Conservation (phyloP, 1,284 basidiomycete species). For the Phylloboletellus chloephorus region DNA sequence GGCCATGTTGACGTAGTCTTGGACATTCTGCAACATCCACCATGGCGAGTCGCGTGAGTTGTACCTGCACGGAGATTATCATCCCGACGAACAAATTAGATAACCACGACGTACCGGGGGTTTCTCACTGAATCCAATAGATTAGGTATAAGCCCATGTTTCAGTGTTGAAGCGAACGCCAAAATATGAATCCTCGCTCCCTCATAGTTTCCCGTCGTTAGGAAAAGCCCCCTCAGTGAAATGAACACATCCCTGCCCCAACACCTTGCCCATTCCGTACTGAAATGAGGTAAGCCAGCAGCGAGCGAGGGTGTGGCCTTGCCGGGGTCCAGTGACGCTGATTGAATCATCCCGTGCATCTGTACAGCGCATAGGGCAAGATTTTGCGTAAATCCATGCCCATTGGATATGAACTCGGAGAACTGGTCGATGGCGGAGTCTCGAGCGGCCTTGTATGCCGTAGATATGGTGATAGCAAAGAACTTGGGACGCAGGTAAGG, state of each 20-base stretch:
- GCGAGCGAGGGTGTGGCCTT: conserved; percentile 76
- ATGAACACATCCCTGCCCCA: conserved; percentile 99
- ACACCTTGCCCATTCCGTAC: conserved; percentile 85
- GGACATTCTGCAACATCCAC: conserved; percentile 99
- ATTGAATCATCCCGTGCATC: conserved; percentile 86
- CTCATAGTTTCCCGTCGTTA: conserved; percentile 86
- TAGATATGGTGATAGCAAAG: conserved; percentile 84
- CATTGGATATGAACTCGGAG: conserved; percentile 78
- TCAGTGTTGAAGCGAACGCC: conserved; percentile 81
- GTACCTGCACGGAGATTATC: conserved; percentile 46
- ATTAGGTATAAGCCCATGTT: conserved; percentile 91
- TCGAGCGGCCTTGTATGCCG: conserved; percentile 86
- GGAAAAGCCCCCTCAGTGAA: conserved; percentile 84
- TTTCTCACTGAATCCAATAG: conserved; percentile 81
- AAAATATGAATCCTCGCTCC: conserved; percentile 85
- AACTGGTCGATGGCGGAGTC: conserved; percentile 77
- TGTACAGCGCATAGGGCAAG: conserved; percentile 84
- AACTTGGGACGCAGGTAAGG: conserved; percentile 90
- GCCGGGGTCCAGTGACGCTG: conserved; percentile 76
- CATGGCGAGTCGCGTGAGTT: conserved; percentile 91
- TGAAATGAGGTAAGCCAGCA: conserved; percentile 92
- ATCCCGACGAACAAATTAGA: background rate
- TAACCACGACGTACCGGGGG: conserved; percentile 56
- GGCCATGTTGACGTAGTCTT: conserved; percentile 84
- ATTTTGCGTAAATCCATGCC: conserved; percentile 85